phyloP scores from a whole-genome alignment of 805 yeast species.

The Wickerhamomyces alni region DNA sequence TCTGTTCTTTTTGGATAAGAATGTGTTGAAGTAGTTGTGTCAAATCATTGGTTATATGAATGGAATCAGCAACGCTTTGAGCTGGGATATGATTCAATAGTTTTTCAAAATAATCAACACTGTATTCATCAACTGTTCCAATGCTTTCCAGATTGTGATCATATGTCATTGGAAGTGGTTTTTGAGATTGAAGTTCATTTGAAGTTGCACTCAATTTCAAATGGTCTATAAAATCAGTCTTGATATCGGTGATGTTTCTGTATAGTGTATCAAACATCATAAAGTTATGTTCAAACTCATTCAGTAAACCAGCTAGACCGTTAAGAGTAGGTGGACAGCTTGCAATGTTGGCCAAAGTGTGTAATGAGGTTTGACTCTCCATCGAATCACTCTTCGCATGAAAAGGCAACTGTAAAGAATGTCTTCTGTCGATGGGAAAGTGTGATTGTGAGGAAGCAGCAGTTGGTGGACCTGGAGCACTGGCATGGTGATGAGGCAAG shows the following conservation, averaged over 20 bases:
- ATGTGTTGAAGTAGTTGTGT: slow-evolving; percentile 8
- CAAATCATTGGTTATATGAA: background rate
- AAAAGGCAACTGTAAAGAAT: slow-evolving; percentile 2
- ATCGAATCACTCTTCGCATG: slow-evolving; percentile 15
- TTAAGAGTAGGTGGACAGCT: slow-evolving; percentile 4
- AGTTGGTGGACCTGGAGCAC: background rate
- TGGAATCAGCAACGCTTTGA: slow-evolving; percentile 2
- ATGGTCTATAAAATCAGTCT: slow-evolving; percentile 12
- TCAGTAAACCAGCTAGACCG: slow-evolving; percentile 2
- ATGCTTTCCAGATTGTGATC: background rate
- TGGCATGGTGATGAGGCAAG: slow-evolving; percentile 1
- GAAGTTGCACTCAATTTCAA: slow-evolving; percentile 2
- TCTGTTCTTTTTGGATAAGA: slow-evolving; percentile 3
- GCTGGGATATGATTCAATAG: slow-evolving; percentile 10
- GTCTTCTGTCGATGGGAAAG: slow-evolving; percentile 2
- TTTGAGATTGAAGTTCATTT: background rate
- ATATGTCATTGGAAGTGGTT: background rate
- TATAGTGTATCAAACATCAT: slow-evolving; percentile 8
- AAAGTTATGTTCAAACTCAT: slow-evolving; percentile 9
- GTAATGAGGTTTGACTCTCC: slow-evolving; percentile 19
- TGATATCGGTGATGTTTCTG: slow-evolving; percentile 14
- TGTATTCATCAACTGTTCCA: background rate
- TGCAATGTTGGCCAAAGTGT: slow-evolving; percentile 23
- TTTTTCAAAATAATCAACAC: slow-evolving; percentile 1
- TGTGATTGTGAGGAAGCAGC: background rate